Conservation (phyloP, 108 stramenopile species). For the Stephanodiscus minutulus region DNA sequence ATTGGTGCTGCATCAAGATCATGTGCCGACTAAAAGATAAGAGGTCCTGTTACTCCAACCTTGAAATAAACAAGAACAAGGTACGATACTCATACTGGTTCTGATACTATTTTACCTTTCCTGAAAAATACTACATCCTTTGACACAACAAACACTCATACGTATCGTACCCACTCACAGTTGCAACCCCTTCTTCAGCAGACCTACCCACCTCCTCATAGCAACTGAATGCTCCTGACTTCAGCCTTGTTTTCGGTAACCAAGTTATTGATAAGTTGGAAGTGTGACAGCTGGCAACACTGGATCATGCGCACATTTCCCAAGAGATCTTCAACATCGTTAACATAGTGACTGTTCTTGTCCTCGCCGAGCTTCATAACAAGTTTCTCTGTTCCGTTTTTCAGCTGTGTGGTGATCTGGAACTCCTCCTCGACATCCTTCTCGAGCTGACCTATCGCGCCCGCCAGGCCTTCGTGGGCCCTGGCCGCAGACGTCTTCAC, state of each 20-base stretch:
- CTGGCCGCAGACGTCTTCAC: background rate
- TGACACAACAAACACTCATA: too few relatives aligned
- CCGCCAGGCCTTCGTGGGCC: background rate
- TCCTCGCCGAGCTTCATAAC: background rate
- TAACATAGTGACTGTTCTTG: background rate
- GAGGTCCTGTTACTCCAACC: too few relatives aligned
- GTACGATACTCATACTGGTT: too few relatives aligned
- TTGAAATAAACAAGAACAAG: too few relatives aligned
- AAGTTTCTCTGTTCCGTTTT: conserved; percentile 4
- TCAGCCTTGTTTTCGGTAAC: conserved; percentile 5
- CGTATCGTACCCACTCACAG: too few relatives aligned
- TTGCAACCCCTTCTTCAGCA: too few relatives aligned
- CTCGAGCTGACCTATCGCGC: background rate
- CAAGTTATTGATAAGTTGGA: conserved; percentile 8
- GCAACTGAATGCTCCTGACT: background rate
- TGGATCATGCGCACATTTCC: conserved; percentile 9
- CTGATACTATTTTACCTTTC: too few relatives aligned
- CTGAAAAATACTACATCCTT: too few relatives aligned
- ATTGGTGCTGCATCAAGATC: too few relatives aligned
- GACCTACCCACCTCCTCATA: background rate
- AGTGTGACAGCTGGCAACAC: conserved; percentile 6
- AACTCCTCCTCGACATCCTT: conserved; percentile 9
- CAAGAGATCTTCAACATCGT: conserved; percentile 2
- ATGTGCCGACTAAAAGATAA: too few relatives aligned
- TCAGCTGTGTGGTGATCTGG: conserved; percentile 5